phyloP scores from a whole-genome alignment of 768 basidiomycete species.

The Russula sp. region DNA sequence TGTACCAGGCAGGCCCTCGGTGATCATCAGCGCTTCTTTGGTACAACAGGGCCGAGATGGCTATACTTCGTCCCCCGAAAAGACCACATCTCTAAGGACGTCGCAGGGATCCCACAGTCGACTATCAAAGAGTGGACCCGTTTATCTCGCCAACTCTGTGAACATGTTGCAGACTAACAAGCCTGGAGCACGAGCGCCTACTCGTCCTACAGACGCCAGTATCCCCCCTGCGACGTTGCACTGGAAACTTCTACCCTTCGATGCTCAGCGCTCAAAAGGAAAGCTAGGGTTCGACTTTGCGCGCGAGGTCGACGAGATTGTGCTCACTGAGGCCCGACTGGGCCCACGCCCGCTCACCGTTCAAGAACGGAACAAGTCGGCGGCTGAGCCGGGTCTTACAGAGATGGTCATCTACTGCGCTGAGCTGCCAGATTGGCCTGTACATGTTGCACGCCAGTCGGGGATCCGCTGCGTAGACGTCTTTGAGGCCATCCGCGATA shows the following conservation, averaged over 20 bases:
- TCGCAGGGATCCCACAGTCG: neutral
- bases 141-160: neutral
- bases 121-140: slow-evolving; percentile 2
- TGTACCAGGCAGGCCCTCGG: slow-evolving; percentile 11
- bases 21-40: slow-evolving; percentile 9
- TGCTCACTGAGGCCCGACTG: slow-evolving; percentile 27
- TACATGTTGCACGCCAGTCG: slow-evolving; percentile 38
- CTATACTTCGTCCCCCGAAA: slow-evolving; percentile 30
- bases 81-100: neutral
- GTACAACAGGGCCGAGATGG: slow-evolving; percentile 21
- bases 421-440: slow-evolving; percentile 36
- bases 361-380: slow-evolving; percentile 39
- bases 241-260: slow-evolving; percentile 46
- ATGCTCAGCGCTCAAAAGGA: slow-evolving; percentile 31
- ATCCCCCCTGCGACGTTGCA: slow-evolving; percentile 38
- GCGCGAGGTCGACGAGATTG: slow-evolving; percentile 28
- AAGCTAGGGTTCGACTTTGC: slow-evolving; percentile 47
- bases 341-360: slow-evolving; percentile 31
- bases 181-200: neutral
- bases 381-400: slow-evolving; percentile 38
- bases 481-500: slow-evolving; percentile 50
- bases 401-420: slow-evolving; percentile 47
- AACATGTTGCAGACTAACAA: neutral
- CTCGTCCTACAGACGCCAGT: slow-evolving; percentile 4
- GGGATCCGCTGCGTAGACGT: slow-evolving; percentile 53